phyloP scores from a whole-genome alignment of 768 basidiomycete species.

The Mycena polygramma region DNA sequence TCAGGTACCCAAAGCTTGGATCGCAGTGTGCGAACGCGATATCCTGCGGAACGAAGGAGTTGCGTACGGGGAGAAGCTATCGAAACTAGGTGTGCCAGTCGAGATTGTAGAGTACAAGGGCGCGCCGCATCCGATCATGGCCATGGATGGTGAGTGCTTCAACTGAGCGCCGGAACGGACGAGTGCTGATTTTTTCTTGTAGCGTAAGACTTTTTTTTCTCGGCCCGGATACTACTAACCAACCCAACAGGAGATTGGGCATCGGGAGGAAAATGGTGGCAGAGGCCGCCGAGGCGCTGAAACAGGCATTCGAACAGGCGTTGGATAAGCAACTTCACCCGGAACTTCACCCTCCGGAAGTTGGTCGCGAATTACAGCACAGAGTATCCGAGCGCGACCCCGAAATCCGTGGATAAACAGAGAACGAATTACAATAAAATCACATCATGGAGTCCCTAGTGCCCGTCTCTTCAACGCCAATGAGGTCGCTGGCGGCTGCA shows the following conservation, averaged over 20 bases:
- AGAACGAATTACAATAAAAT: background rate
- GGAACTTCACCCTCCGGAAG: too few relatives aligned
- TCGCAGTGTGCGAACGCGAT: constrained; percentile 75
- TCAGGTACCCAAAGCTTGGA: constrained; percentile 69
- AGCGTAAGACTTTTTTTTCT: constrained; percentile 37
- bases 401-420: constrained; percentile 1
- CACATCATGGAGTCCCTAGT: constrained; percentile 11
- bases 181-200: background rate
- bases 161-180: background rate
- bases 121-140: constrained; percentile 80
- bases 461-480: constrained; percentile 15
- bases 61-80: constrained; percentile 71
- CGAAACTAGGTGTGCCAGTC: constrained; percentile 63
- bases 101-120: constrained; percentile 70
- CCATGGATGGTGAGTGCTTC: constrained; percentile 72
- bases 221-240: constrained; percentile 12
- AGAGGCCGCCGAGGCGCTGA: constrained; percentile 52
- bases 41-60: constrained; percentile 77
- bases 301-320: constrained; percentile 42
- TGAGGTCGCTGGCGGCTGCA: constrained; percentile 5
- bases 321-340: too few relatives aligned
- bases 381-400: background rate
- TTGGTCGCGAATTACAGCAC: too few relatives aligned
- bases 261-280: constrained; percentile 53
- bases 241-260: constrained; percentile 39